Conservation (phyloP, 2,329 filamentous ascomycete species). For the Parastagonospora nodorum region DNA sequence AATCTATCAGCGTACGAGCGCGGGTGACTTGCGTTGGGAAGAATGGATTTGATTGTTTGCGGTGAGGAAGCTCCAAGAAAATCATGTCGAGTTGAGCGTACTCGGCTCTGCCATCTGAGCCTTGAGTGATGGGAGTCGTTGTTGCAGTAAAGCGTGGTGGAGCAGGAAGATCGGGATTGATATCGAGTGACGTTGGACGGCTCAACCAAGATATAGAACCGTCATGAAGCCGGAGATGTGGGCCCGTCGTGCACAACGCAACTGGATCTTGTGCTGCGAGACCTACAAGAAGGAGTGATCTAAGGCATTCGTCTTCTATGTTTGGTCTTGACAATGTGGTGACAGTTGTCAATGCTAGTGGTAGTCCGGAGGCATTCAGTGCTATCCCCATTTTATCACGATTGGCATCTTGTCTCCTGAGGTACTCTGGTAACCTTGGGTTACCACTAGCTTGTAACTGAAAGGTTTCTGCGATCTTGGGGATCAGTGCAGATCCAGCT, state of each 20-base stretch:
- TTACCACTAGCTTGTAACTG: slow-evolving; percentile 50
- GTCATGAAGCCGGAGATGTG: slow-evolving; percentile 39
- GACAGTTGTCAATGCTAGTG: slow-evolving; percentile 42
- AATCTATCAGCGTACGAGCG: slow-evolving; percentile 41
- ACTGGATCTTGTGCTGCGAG: slow-evolving; percentile 50
- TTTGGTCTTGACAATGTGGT: slow-evolving; percentile 35
- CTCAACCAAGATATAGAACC: slow-evolving; percentile 41
- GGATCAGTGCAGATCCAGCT: slow-evolving; percentile 14
- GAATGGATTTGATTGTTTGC: slow-evolving; percentile 30
- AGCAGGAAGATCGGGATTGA: slow-evolving; percentile 7
- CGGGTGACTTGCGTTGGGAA: slow-evolving; percentile 34
- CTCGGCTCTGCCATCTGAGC: slow-evolving; percentile 43
- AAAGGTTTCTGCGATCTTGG: slow-evolving; percentile 45
- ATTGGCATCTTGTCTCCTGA: slow-evolving; percentile 48
- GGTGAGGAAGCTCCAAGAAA: slow-evolving; percentile 44
- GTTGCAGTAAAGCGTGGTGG: slow-evolving; percentile 19
- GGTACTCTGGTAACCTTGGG: slow-evolving; percentile 46
- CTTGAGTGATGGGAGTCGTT: slow-evolving; percentile 26
- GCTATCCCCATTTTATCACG: slow-evolving; percentile 52
- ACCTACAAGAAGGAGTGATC: slow-evolving; percentile 47
- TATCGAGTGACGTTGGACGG: slow-evolving; percentile 34
- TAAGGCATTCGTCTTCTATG: slow-evolving; percentile 49
- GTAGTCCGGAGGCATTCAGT: slow-evolving; percentile 47
- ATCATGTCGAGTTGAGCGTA: slow-evolving; percentile 48
- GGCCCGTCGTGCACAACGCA: slow-evolving; percentile 46